These are phyloP conservation scores for Senna tora DNA, from an alignment of 306 rosid genomes.

Conservation along the genomic window DNA sequence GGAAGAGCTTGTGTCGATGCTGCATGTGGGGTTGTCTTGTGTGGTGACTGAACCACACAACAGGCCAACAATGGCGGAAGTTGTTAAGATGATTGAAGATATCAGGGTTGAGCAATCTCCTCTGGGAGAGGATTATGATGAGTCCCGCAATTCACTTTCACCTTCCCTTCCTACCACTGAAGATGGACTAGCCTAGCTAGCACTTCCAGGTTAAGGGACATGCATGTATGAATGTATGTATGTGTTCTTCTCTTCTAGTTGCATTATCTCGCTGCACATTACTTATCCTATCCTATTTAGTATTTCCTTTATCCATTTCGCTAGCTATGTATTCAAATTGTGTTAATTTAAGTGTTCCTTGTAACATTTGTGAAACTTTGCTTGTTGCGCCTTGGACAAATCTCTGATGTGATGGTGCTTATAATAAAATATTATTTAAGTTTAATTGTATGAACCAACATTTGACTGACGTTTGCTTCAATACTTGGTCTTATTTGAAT, in stretches of 20 bases:
- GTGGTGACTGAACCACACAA: slow-evolving; percentile 73
- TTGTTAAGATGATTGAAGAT: slow-evolving; percentile 85
- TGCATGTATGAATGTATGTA: no score
- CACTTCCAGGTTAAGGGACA: neutral
- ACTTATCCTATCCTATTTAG: neutral
- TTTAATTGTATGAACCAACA: slow-evolving; percentile 44
- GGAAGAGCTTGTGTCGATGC: slow-evolving; percentile 95
- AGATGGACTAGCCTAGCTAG: slow-evolving; percentile 75
- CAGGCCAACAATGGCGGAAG: slow-evolving; percentile 91
- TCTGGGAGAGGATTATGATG: slow-evolving; percentile 87
- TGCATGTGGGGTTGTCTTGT: slow-evolving; percentile 87
- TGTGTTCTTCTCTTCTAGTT: slow-evolving; percentile 34
- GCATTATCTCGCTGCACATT: slow-evolving; percentile 58
- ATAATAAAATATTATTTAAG: slow-evolving; percentile 41
- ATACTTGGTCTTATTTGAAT: neutral
- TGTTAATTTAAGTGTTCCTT: slow-evolving; percentile 52
- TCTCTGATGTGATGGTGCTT: slow-evolving; percentile 30
- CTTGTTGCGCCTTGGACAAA: slow-evolving; percentile 35
- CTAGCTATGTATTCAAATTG: slow-evolving; percentile 36
- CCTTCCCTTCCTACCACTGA: slow-evolving; percentile 96
- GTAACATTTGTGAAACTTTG: slow-evolving; percentile 48
- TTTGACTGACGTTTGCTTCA: slow-evolving; percentile 32
- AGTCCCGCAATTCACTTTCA: slow-evolving; percentile 81
- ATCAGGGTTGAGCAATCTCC: slow-evolving; percentile 98
- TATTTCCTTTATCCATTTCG: neutral